These are phyloP conservation scores for Tylopilus rubrobrunneus DNA, from an alignment of 768 basidiomycete species.

Conservation along the genomic window DNA sequence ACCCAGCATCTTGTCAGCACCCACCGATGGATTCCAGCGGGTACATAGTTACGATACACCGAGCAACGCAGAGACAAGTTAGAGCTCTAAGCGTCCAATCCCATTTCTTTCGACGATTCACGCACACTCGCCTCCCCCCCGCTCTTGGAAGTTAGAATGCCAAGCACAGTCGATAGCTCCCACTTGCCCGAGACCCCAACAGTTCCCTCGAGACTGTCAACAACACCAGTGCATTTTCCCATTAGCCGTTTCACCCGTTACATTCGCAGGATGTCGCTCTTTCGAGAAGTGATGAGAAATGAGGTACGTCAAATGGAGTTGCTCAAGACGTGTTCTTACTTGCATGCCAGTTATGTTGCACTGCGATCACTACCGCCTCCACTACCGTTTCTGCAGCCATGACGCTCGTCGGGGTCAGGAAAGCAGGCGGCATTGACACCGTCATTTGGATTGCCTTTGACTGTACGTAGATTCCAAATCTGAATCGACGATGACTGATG, in stretches of 20 bases:
- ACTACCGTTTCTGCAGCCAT: constrained; percentile 47
- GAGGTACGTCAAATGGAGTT: constrained; percentile 43
- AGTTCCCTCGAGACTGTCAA: constrained; percentile 7
- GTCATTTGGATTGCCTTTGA: constrained; percentile 43
- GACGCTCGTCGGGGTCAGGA: constrained; percentile 47
- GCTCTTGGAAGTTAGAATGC: constrained; percentile 14
- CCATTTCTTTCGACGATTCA: constrained; percentile 5
- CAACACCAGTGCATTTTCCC: constrained; percentile 26
- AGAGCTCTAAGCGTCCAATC: not conserved
- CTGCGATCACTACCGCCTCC: constrained; percentile 47
- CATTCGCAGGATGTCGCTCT: constrained; percentile 50
- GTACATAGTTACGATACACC: not conserved
- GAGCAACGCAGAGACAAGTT: not conserved
- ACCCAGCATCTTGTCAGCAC: constrained; percentile 3
- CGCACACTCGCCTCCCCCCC: constrained; percentile 5
- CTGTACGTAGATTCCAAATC: too few relatives aligned
- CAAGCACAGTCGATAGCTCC: constrained; percentile 4
- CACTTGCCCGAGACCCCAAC: constrained; percentile 5
- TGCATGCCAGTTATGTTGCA: constrained; percentile 45
- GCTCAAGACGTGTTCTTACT: not conserved
- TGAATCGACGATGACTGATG: too few relatives aligned
- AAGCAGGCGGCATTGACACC: constrained; percentile 50
- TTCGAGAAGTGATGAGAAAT: constrained; percentile 55
- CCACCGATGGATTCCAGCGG: not conserved
- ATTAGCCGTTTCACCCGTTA: constrained; percentile 36